Evolutionary conservation across 2,329 filamentous ascomycete genomes (phyloP), one percentile per base, ranked within the genome.

Genomic region (Paecilomyces sp.): DNA sequence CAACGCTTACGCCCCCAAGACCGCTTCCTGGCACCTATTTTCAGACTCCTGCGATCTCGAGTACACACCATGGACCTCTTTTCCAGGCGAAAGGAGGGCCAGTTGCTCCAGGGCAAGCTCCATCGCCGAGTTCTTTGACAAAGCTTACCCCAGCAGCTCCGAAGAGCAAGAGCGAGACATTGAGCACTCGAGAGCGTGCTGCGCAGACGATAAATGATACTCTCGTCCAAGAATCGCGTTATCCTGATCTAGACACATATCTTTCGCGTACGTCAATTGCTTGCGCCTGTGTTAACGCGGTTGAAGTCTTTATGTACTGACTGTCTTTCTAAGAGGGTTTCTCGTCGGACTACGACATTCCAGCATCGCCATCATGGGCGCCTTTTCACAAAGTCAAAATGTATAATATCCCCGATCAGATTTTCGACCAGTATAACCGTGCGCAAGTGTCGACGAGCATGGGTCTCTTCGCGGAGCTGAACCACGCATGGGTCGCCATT

Each of bases 401-500:
- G 76, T 93, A 96, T 77, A 88, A 90, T 67, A 93, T 99, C 57
- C 94, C 94, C 55, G 92, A 97, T 66, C 85, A 87, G 68, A 89
- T 99, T 57, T 93, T 97, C 70, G 89, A 95, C 67, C 92, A 96
- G 72, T 93, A 95, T 74, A 95, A 99, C 67, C 82, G 85, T 57
- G 89, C 90, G 60, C 88, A 96, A 71, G 86, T 97, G 25, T 88
- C 89, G 61, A 96, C 92, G n/a, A 85, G 86, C 69, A 96, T 99
- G 89, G 95, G 95, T 9, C 80, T 99, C 34, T 97, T 99, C 74
- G 90, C 94, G 18, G 90, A 95, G 75, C 83, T 99, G 69, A 92
- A 93, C 69, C 92, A 97, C 75, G 94, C 93, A 31, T 99, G 92
- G 90, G 90, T 96, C 58, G 86, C 90, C 25, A 94, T 99, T 72